These are phyloP conservation scores for Scleroderma bovista DNA, from an alignment of 768 basidiomycete genomes.

Conservation along the genomic window DNA sequence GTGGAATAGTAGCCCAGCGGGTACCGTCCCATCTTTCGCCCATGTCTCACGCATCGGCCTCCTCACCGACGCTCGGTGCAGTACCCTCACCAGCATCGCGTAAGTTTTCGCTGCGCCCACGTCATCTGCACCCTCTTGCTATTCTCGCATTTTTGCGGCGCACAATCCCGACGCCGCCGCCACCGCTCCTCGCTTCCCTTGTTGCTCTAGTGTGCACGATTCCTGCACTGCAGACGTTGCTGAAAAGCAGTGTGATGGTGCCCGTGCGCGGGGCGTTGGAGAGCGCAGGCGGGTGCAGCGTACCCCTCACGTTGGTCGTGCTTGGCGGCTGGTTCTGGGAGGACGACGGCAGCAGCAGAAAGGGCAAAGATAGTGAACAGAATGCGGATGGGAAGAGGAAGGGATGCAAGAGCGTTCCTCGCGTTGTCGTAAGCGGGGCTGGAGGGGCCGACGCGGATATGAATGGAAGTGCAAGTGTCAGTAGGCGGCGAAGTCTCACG, in stretches of 20 bases:
- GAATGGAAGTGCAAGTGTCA: neutral
- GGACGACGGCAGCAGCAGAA: conserved; percentile 12
- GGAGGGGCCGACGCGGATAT: neutral
- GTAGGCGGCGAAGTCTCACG: neutral
- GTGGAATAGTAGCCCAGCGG: conserved; percentile 27
- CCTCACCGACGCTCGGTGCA: no score
- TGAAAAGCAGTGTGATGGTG: conserved; percentile 53
- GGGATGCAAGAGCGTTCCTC: neutral
- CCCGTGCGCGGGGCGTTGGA: conserved; percentile 65
- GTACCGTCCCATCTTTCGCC: conserved; percentile 8
- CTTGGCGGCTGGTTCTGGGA: conserved; percentile 89
- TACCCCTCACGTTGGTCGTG: conserved; percentile 87
- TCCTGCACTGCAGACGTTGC: conserved; percentile 64
- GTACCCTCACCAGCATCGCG: no score
- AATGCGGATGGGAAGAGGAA: neutral
- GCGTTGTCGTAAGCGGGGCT: neutral
- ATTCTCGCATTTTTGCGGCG: neutral
- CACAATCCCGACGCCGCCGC: conserved; percentile 50
- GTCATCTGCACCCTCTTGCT: neutral
- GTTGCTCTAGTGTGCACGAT: conserved; percentile 74
- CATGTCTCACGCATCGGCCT: neutral
- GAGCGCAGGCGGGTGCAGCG: conserved; percentile 68
- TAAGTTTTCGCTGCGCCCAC: neutral
- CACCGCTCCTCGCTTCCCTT: conserved; percentile 78
- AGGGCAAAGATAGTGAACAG: neutral